Evolutionary conservation across 2,329 filamentous ascomycete genomes (phyloP), one percentile per base, ranked within the genome.

Genomic region (Hypoxylon sp.): DNA sequence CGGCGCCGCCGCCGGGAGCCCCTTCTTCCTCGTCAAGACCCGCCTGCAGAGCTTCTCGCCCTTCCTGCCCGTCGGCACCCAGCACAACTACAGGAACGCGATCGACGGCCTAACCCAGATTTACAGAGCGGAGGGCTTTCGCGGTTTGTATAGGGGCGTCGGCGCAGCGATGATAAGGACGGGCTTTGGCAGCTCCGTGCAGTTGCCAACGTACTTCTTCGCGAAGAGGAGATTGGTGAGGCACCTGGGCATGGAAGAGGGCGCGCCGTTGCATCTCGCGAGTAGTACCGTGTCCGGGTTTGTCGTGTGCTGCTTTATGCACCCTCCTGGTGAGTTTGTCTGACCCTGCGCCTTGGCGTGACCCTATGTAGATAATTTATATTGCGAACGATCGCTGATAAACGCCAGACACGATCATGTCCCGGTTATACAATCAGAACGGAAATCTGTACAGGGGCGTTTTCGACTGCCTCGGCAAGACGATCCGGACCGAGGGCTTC

Each of bases 11-110:
- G 91, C 92, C 21, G 96, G 95, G 41, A 97, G 93, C 59, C 96
- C 96, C 2, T 98, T 99, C 82, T 99, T 99, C 86, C 89, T 99
- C 60, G 92, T 98, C 79, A 99, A 99, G 85, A 99, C 96, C 2
- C 89, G 96, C 46, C 85, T 99, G 63, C 96, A 99, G 81, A 97
- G 93, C 73, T 98, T 88, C 83, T 97, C 94, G 38, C 93, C 94
- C 3, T 96, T 94, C 80, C 86, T 96, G 11, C 96, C 96, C 2
- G 94, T 98, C 46, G 96, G 96, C 60, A 98, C 96, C n/a, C 96
- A 99, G 79, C 96, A 99, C 81, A 86, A 90, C 71, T 99, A 99
- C 82, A 89, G 87, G 72, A 95, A 94, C 80, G 93, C 95, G 0
- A 80, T 90, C 68, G 93, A 99, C 78, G 96, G 95, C 10, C 83